Percentiles rank a stretch among this genome's conserved stretches.
Evolutionary conservation across 179 eudicot species (phyloP).

Genomic region (Drosera spatulata): DNA sequence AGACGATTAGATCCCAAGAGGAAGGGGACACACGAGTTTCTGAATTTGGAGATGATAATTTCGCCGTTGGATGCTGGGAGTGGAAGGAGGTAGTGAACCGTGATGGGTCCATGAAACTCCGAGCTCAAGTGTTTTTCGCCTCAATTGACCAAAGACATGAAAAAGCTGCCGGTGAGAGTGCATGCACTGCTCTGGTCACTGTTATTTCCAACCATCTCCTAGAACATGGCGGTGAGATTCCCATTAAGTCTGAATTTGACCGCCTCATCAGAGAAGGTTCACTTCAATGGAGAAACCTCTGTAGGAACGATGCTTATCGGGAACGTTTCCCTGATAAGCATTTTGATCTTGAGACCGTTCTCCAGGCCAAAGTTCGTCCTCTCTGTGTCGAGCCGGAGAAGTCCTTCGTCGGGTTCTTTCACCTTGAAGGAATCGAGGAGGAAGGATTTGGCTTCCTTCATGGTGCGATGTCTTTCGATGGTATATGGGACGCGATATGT

Average conservation of each 20-base stretch:
- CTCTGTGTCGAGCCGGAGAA: conserved; percentile 48
- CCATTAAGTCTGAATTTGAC: conserved; percentile 57
- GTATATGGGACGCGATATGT: conserved; percentile 84
- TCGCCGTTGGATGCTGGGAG: conserved; percentile 73
- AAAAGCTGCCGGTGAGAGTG: conserved; percentile 69
- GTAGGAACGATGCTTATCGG: conserved; percentile 38
- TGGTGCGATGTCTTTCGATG: conserved; percentile 84
- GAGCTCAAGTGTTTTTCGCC: conserved; percentile 52
- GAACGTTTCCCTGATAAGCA: conserved; percentile 76
- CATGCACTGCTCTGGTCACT: conserved; percentile 69
- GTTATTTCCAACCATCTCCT: conserved; percentile 67
- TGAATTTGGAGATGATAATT: conserved; percentile 63
- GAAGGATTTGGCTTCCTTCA: conserved; percentile 52
- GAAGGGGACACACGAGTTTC: conserved; percentile 29
- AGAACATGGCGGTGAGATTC: conserved; percentile 44
- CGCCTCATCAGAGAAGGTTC: conserved; percentile 61
- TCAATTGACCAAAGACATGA: conserved; percentile 73
- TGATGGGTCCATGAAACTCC: conserved; percentile 57
- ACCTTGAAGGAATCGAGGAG: conserved; percentile 52
- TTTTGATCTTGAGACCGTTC: conserved; percentile 79
- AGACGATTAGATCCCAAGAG: conserved; percentile 21
- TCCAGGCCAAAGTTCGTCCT: conserved; percentile 55
- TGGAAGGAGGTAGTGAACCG: conserved; percentile 49
- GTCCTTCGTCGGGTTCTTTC: conserved; percentile 82
- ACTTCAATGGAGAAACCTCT: conserved; percentile 58